A percentile compares a stretch with the other conserved stretches of the same genome.
Evolutionary conservation across 148 eudicot genomes (phyloP).

Genomic region (Rhododendron kiyosumense): DNA sequence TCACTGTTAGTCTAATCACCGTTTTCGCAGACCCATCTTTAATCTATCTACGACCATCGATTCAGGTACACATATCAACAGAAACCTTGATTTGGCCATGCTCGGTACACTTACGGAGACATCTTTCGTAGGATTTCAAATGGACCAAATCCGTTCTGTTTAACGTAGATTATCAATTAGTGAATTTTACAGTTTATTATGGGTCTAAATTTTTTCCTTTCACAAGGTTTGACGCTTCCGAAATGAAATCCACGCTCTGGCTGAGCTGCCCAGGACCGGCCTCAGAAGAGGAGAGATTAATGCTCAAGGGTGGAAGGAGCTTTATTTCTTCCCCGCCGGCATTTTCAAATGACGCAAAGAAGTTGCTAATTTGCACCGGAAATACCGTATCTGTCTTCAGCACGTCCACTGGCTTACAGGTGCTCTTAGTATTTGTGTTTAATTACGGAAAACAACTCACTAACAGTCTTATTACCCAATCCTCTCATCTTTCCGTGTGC

Average conservation of each 20-base stretch:
- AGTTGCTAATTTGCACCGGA: slow-evolving; percentile 66
- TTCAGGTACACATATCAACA: no score
- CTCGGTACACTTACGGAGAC: no score
- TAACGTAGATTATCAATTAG: not conserved
- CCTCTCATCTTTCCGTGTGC: not conserved
- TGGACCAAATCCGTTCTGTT: not conserved
- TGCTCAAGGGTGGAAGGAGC: slow-evolving; percentile 59
- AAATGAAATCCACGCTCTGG: not conserved
- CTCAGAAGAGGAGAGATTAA: not conserved
- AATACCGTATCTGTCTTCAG: slow-evolving; percentile 76
- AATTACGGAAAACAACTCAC: not conserved
- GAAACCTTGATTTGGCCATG: no score
- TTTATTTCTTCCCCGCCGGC: slow-evolving; percentile 65
- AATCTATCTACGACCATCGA: no score
- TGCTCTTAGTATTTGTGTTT: slow-evolving; percentile 1
- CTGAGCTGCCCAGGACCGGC: no score
- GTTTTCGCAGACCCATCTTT: no score
- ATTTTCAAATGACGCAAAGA: slow-evolving; percentile 74
- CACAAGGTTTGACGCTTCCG: no score
- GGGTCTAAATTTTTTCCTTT: not conserved
- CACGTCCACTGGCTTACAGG: slow-evolving; percentile 75
- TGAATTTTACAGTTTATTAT: slow-evolving; percentile 11
- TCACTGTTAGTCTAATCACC: no score
- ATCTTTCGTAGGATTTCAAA: no score
- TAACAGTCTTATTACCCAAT: not conserved